These are phyloP conservation scores for Claviceps digitariae DNA, from an alignment of 2,329 filamentous ascomycete genomes.

Conservation along the genomic window DNA sequence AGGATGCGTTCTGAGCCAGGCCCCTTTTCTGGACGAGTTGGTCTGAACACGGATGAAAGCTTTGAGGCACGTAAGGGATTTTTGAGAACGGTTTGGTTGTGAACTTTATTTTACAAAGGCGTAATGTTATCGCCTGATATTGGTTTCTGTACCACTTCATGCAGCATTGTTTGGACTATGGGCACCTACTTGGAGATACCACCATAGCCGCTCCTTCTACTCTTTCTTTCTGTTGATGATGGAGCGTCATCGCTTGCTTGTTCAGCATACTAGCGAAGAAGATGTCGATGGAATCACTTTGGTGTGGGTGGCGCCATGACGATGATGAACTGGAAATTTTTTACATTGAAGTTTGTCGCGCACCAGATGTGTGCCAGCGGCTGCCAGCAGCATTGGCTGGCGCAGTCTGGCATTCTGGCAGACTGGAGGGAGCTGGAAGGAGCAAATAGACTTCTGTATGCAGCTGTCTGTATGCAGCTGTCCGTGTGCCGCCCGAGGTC, in stretches of 20 bases:
- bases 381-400: too few species aligned
- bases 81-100: background rate
- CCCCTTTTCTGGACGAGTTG: background rate
- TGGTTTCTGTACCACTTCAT: constrained; percentile 8
- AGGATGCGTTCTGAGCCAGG: constrained; percentile 51
- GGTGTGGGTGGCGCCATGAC: background rate
- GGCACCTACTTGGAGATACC: constrained; percentile 21
- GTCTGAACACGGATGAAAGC: background rate
- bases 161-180: constrained; percentile 14
- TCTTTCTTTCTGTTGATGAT: constrained; percentile 10
- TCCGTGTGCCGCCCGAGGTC: background rate
- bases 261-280: background rate
- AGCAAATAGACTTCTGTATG: too few species aligned
- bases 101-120: constrained; percentile 7
- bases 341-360: too few species aligned
- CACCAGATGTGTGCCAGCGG: too few species aligned
- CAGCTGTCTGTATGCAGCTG: too few species aligned
- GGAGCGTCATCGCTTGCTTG: constrained; percentile 6
- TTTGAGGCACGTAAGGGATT: background rate
- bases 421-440: too few species aligned
- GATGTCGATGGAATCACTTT: constrained; percentile 7
- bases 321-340: too few species aligned
- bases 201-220: constrained; percentile 12
- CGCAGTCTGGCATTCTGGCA: too few species aligned
- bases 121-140: constrained; percentile 8